Base-by-base conservation (phyloP, 2,329 filamentous ascomycete genomes). In the Scorias spongiosa region DNA sequence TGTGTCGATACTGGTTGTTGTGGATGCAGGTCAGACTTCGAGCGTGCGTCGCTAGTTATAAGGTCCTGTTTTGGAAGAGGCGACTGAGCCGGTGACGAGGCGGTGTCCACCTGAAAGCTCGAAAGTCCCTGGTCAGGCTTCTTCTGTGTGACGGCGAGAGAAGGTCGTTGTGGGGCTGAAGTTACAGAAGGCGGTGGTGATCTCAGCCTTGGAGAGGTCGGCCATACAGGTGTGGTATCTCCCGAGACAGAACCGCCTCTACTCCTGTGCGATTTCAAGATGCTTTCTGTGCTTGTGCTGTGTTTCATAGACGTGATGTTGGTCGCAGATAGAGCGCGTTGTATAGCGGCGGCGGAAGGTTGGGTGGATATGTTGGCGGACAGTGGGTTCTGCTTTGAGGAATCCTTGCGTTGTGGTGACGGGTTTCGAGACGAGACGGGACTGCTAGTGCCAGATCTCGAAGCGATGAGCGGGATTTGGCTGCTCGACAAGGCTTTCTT, bases 171-270 rank as follows among this genome's bases (percentile, higher is more conserved):
- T 12, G 32, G 32, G 5, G 32, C 15, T 36, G 32, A 12, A 5
- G 32, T 36, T 36, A 15, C 55, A 32, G 66, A 58, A 10, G 83
- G 82, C 15, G 84, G 82, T 44, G 84, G 84, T 7, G 56, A 87
- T 59, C 80, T 82, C 50, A 91, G 61, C 49, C 84, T 75, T 39
- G 84, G 84, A 40, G 84, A 88, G 48, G 81, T 66, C 20, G 84
- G 82, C 83, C 84, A 89, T 63, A 80, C 75, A 49, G 77, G 77
- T 43, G 72, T 72, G 46, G 55, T 66, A 43, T 67, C 65, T 40
- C 64, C 63, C 44, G 59, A 59, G 15, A 60, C 63, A 36, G 70
- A 67, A 59, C 41, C 62, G 11, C 81, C 14, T 43, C 45, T 32
- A 52, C 76, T 48, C 73, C 72, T 18, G 10, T 11, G 38, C 43